phyloP scores from a whole-genome alignment of 768 basidiomycete genomes.

The Galerina marginata region DNA sequence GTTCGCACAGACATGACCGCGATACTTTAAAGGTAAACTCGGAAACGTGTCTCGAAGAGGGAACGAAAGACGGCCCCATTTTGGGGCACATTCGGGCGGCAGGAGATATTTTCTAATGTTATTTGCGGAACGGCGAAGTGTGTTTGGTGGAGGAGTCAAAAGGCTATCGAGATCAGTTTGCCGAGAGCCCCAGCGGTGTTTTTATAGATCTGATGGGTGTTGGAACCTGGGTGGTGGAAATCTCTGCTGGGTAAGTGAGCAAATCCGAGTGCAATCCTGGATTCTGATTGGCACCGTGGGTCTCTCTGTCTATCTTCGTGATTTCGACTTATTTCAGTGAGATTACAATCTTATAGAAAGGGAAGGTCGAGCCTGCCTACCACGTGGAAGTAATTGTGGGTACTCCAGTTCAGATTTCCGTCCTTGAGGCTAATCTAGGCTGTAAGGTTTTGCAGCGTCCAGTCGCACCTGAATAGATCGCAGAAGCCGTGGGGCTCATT shows the following conservation, averaged over 20 bases:
- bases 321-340: slow-evolving; percentile 12
- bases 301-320: background rate
- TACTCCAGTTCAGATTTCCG: slow-evolving; percentile 11
- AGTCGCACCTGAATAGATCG: slow-evolving; percentile 6
- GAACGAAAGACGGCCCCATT: slow-evolving; percentile 11
- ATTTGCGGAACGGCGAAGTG: slow-evolving; percentile 29
- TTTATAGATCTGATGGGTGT: slow-evolving; percentile 22
- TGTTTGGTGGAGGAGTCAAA: slow-evolving; percentile 28
- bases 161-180: slow-evolving; percentile 33
- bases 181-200: slow-evolving; percentile 19
- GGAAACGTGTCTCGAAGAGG: slow-evolving; percentile 3
- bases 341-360: slow-evolving; percentile 13
- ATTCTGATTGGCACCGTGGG: slow-evolving; percentile 31
- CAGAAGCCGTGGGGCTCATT: slow-evolving; percentile 2
- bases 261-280: slow-evolving; percentile 32
- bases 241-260: slow-evolving; percentile 8
- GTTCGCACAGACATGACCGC: slow-evolving; percentile 5
- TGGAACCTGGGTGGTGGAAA: slow-evolving; percentile 15
- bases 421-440: slow-evolving; percentile 21
- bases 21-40: slow-evolving; percentile 7
- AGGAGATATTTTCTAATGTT: slow-evolving; percentile 15
- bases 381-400: slow-evolving; percentile 31
- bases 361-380: slow-evolving; percentile 17
- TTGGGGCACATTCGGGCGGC: slow-evolving; percentile 25
- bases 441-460: slow-evolving; percentile 2